phyloP scores from a whole-genome alignment of 176 grass and related monocot genomes.

The Elaeis guineensis region DNA sequence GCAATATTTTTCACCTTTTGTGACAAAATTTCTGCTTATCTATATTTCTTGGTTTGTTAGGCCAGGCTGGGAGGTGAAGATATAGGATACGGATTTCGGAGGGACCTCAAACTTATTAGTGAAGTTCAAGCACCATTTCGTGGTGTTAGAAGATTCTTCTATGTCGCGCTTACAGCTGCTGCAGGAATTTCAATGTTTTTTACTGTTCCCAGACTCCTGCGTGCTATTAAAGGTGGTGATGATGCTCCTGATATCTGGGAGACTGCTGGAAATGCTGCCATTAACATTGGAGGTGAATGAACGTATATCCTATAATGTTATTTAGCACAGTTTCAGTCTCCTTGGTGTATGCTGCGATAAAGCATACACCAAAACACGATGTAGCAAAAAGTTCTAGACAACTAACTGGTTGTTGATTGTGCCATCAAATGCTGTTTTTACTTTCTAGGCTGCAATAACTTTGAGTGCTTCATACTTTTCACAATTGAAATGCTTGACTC shows the following conservation, averaged over 20 bases:
- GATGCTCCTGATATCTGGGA: slow-evolving; percentile 77
- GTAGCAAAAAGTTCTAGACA: too few relatives aligned
- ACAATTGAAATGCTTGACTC: too few relatives aligned
- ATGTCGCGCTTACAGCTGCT: slow-evolving; percentile 73
- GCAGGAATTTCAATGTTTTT: slow-evolving; percentile 91
- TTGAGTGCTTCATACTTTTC: too few relatives aligned
- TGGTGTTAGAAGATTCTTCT: slow-evolving; percentile 94
- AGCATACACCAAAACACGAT: too few relatives aligned
- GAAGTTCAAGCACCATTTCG: slow-evolving; percentile 97
- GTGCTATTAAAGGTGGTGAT: slow-evolving; percentile 70
- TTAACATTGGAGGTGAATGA: slow-evolving; percentile 92
- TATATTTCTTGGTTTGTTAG: slow-evolving; percentile 14
- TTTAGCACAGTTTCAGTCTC: too few relatives aligned
- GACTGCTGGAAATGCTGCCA: slow-evolving; percentile 71
- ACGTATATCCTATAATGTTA: neutral
- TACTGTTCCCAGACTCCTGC: slow-evolving; percentile 84
- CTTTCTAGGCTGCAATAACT: too few relatives aligned
- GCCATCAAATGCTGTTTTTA: too few relatives aligned
- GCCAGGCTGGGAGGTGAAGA: slow-evolving; percentile 80
- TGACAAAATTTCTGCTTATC: too few relatives aligned
- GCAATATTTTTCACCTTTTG: too few relatives aligned
- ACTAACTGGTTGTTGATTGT: too few relatives aligned
- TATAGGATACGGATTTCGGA: slow-evolving; percentile 80
- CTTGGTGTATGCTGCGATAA: too few relatives aligned
- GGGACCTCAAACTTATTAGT: slow-evolving; percentile 95